Conservation (phyloP, 768 basidiomycete species). For the Suillus decipiens region DNA sequence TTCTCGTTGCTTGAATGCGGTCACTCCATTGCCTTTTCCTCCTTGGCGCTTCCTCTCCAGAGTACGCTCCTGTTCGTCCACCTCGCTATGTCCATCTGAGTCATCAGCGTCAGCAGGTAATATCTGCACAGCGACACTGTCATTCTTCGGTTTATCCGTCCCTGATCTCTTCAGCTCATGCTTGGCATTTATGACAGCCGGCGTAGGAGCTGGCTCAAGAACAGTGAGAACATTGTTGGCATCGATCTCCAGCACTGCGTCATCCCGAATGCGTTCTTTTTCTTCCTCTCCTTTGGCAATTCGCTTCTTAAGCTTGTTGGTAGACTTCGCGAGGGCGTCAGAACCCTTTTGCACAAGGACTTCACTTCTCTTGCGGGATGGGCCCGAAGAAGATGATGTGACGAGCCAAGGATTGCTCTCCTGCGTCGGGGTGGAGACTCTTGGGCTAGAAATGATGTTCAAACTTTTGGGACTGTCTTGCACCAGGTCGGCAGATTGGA, state of each 20-base stretch:
- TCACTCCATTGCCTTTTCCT: conserved; percentile 38
- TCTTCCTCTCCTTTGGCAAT: conserved; percentile 56
- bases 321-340: conserved; percentile 59
- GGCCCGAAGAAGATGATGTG: conserved; percentile 41
- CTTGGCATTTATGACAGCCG: neutral
- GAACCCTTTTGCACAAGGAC: conserved; percentile 71
- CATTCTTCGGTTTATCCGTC: conserved; percentile 17
- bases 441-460: conserved; percentile 18
- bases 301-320: conserved; percentile 73
- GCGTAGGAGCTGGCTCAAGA: conserved; percentile 14
- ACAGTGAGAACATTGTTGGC: conserved; percentile 19
- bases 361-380: conserved; percentile 72
- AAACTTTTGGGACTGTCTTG: conserved; percentile 29
- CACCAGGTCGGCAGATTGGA: conserved; percentile 58
- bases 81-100: conserved; percentile 62
- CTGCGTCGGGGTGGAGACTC: conserved; percentile 15
- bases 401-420: conserved; percentile 83
- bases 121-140: neutral
- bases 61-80: conserved; percentile 65
- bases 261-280: conserved; percentile 62
- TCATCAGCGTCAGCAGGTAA: conserved; percentile 38
- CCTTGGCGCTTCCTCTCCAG: conserved; percentile 49
- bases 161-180: conserved; percentile 16
- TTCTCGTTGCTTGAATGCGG: conserved; percentile 87
- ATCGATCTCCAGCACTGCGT: conserved; percentile 80